A percentile compares a stretch with the other conserved stretches of the same genome.
Conservation (phyloP, 108 stramenopile genomes). For the Seminavis robusta region DNA sequence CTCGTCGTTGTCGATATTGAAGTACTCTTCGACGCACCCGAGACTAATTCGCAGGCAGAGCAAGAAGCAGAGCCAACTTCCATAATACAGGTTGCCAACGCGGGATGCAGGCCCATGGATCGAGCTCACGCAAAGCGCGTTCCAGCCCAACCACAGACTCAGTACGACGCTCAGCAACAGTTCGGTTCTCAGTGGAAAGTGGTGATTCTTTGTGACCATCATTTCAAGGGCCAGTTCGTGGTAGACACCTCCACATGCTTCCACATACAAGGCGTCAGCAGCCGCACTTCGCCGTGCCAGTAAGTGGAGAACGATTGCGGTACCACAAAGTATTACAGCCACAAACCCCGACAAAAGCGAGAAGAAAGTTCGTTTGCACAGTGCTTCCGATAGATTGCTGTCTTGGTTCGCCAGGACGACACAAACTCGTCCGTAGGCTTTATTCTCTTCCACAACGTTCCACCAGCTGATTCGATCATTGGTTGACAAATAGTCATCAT, state of each 20-base stretch:
- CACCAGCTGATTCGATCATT: too few species aligned
- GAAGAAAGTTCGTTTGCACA: constrained; percentile 23
- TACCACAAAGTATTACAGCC: constrained; percentile 11
- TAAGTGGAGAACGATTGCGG: constrained; percentile 28
- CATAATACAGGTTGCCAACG: constrained; percentile 53
- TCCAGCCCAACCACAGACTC: constrained; percentile 20
- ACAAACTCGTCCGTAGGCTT: constrained; percentile 17
- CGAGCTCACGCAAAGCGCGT: constrained; percentile 38
- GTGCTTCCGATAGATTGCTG: constrained; percentile 3
- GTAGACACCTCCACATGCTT: too few species aligned
- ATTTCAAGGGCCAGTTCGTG: background rate
- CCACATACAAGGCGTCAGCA: too few species aligned
- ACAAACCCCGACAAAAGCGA: constrained; percentile 22
- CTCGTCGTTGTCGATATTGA: constrained; percentile 24
- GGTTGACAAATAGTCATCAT: too few species aligned
- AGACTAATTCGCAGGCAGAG: constrained; percentile 35
- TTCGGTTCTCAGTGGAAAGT: constrained; percentile 22
- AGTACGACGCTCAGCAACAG: constrained; percentile 25
- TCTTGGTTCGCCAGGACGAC: constrained; percentile 1
- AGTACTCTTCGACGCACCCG: constrained; percentile 46
- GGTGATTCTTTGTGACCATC: background rate
- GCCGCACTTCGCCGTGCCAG: constrained; percentile 10
- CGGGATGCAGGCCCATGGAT: constrained; percentile 46
- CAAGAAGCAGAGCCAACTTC: constrained; percentile 37
- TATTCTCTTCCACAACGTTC: background rate